phyloP scores from a whole-genome alignment of 495 filamentous ascomycete genomes.

The Trichoderma erinaceum region DNA sequence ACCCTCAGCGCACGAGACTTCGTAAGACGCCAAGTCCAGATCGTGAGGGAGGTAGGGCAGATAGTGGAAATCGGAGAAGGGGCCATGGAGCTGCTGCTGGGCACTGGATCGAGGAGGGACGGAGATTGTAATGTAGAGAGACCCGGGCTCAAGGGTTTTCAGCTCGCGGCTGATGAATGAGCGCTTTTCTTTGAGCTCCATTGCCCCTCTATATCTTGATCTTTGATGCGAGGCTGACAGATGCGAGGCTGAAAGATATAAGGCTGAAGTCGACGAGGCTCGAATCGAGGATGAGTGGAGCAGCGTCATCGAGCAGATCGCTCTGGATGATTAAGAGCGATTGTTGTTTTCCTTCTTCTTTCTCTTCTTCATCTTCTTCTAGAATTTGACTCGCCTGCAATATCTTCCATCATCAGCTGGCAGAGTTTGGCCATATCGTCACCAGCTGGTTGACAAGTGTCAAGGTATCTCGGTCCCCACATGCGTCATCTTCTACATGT shows the following conservation, averaged over 20 bases:
- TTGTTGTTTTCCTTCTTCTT: not conserved
- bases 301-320: not conserved
- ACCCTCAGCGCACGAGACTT: not conserved
- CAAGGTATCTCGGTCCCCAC: not conserved
- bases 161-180: not conserved
- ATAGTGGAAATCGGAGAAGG: not conserved
- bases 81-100: not conserved
- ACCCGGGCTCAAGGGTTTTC: slow-evolving; percentile 6
- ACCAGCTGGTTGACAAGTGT: not conserved
- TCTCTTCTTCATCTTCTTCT: not conserved
- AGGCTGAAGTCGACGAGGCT: not conserved
- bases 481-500: not conserved
- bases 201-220: not conserved
- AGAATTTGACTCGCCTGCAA: not conserved
- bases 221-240: not conserved
- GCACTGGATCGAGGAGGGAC: not conserved
- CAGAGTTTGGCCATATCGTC: not conserved
- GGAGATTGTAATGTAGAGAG: slow-evolving; percentile 15
- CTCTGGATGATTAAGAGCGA: not conserved
- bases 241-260: not conserved
- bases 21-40: slow-evolving; percentile 6
- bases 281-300: not conserved
- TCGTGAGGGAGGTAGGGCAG: not conserved
- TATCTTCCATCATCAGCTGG: not conserved
- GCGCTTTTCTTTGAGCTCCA: not conserved